Evolutionary conservation across 768 basidiomycete species (phyloP).

Genomic region (Boletus rufocinnamomeus): DNA sequence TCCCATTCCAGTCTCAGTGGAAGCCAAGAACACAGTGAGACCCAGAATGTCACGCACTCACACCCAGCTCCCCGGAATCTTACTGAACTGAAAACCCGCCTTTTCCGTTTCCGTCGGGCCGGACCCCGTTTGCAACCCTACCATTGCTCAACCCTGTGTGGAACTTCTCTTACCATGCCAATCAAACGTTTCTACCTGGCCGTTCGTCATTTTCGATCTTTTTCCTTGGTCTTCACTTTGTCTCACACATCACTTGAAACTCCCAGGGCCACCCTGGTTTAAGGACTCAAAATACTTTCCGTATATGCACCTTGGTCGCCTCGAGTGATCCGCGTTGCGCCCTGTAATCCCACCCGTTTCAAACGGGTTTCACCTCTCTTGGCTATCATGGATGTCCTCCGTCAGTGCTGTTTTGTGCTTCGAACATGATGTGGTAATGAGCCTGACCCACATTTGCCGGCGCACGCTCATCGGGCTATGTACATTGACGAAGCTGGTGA

Average conservation of each 20-base stretch:
- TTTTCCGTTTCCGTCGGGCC: not conserved
- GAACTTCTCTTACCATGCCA: slow-evolving; percentile 17
- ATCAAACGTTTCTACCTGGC: slow-evolving; percentile 27
- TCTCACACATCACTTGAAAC: slow-evolving; percentile 3
- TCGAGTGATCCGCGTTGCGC: slow-evolving; percentile 27
- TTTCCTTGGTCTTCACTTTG: slow-evolving; percentile 10
- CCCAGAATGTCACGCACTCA: not conserved
- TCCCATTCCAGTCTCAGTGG: not conserved
- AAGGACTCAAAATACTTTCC: slow-evolving; percentile 4
- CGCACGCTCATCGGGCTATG: not conserved
- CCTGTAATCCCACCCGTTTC: slow-evolving; percentile 1
- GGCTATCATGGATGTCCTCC: slow-evolving; percentile 4
- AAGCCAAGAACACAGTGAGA: not conserved
- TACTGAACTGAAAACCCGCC: not conserved
- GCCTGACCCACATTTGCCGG: not conserved
- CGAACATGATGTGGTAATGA: not conserved
- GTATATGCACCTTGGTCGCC: slow-evolving; percentile 9
- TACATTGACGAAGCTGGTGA: not conserved
- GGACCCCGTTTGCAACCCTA: not conserved
- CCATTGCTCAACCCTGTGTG: not conserved
- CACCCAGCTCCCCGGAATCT: not conserved
- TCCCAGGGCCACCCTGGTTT: slow-evolving; percentile 8
- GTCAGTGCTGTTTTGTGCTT: slow-evolving; percentile 3
- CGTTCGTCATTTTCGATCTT: slow-evolving; percentile 18
- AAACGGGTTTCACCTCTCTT: slow-evolving; percentile 13